Evolutionary conservation across 140 eudicot genomes (phyloP).

Genomic region (Oenanthe javanica): DNA sequence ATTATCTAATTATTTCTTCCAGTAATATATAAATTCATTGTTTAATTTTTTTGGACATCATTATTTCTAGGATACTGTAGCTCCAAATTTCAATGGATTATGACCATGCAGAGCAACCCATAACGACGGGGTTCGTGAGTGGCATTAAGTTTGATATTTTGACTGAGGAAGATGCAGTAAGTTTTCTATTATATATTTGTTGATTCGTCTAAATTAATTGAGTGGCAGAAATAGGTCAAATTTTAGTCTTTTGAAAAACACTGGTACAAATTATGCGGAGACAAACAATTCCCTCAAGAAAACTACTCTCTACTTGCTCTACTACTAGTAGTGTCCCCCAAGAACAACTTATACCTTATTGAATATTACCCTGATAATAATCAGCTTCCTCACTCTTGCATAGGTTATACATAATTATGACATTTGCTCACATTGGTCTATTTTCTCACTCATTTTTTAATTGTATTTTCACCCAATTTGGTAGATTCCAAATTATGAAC

Average conservation of each 20-base stretch:
- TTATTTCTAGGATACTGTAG: background rate
- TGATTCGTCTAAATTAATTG: background rate
- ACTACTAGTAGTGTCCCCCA: background rate
- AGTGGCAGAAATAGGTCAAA: background rate
- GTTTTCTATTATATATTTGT: slow-evolving; percentile 6
- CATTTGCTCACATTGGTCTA: background rate
- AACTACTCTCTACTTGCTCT: background rate
- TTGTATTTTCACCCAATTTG: background rate
- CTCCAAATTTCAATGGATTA: slow-evolving; percentile 40
- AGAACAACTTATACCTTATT: background rate
- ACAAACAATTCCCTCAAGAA: background rate
- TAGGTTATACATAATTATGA: background rate
- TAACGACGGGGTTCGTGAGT: slow-evolving; percentile 43
- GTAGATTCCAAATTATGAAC: background rate
- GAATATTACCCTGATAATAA: background rate
- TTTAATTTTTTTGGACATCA: background rate
- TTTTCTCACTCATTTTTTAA: background rate
- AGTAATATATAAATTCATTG: background rate
- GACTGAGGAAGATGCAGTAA: slow-evolving; percentile 73
- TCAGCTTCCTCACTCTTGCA: background rate
- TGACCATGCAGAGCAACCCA: slow-evolving; percentile 41
- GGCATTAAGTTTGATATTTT: slow-evolving; percentile 49
- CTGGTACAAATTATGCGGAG: background rate
- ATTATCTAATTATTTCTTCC: background rate
- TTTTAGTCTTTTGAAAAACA: background rate